Base-by-base conservation (phyloP, 2,329 filamentous ascomycete genomes). In the Ophiocordyceps robertsii region DNA sequence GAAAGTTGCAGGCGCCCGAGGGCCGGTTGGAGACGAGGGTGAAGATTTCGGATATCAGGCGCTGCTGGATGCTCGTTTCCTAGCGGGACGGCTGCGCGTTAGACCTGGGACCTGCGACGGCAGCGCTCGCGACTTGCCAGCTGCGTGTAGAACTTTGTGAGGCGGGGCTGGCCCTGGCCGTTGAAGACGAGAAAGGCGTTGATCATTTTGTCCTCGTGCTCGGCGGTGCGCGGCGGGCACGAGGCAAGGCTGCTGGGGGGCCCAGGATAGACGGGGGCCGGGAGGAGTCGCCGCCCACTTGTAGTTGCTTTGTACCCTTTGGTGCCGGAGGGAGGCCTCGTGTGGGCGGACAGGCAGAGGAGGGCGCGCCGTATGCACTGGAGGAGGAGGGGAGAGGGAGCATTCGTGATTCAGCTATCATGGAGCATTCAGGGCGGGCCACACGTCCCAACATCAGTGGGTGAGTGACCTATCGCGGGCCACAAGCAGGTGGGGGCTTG, bases 111-210 rank as follows among this genome's bases (percentile, higher is more conserved):
- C n/a, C 1, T 37, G 36, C 29, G 39, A 9, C 29, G 40, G 33
- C 14, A 29, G 29, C 13, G 8, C 19, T 19, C 8, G 29, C 29
- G 42, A 44, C 55, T 54, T 51, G 94, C 90, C 51, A 98, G 79
- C 61, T 96, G 90, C 2, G 90, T 95, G 63, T 98, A 98, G 72
- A 98, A 98, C 58, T 96, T 96, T 54, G 90, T 96, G 61, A 98
- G 75, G 43, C 92, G 83, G 32, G 92, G 90, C 65, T 98, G 90
- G 49, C 92, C 92, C 55, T 90, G 87, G 69, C 95, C 95, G 59
- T 98, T 98, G 72, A 98, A 98, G 61, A 98, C 90, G 51, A 98
- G 73, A 47, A 98, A 90, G 29, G 93, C 92, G 72, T 95, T 98
- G 64, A 98, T 96, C 92, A 98, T 98, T 36, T 13, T n/a, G n/a